Evolutionary conservation across 306 rosid genomes (phyloP).

Genomic region (Elaeagnus macrophylla): DNA sequence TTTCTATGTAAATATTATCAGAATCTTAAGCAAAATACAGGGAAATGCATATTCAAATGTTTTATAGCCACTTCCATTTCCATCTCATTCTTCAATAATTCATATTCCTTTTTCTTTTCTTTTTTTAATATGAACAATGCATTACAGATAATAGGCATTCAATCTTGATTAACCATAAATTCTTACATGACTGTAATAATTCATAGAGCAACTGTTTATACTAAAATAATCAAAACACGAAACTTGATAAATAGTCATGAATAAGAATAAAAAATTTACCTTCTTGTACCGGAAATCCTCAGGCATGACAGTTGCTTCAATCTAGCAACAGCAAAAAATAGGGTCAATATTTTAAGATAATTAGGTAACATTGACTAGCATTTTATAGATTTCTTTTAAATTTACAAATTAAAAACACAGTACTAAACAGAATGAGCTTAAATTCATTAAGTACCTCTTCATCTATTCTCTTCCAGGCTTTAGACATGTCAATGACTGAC

Average conservation of each 20-base stretch:
- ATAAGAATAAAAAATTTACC: conserved; percentile 38
- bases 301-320: conserved; percentile 78
- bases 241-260: neutral
- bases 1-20: no score
- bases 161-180: no score
- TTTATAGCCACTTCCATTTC: no score
- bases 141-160: no score
- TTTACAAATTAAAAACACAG: neutral
- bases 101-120: no score
- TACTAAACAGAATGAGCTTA: neutral
- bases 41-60: no score
- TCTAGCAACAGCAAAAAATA: conserved; percentile 36
- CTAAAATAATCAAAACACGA: no score
- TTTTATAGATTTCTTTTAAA: neutral
- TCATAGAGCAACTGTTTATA: neutral
- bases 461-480: conserved; percentile 74
- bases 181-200: neutral
- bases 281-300: conserved; percentile 70
- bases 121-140: no score
- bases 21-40: no score
- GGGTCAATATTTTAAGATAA: conserved; percentile 7
- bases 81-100: no score
- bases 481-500: conserved; percentile 80
- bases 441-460: conserved; percentile 59
- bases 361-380: neutral